Evolutionary conservation across 2,329 filamentous ascomycete species (phyloP).

Genomic region (Metarhizium robertsii): DNA sequence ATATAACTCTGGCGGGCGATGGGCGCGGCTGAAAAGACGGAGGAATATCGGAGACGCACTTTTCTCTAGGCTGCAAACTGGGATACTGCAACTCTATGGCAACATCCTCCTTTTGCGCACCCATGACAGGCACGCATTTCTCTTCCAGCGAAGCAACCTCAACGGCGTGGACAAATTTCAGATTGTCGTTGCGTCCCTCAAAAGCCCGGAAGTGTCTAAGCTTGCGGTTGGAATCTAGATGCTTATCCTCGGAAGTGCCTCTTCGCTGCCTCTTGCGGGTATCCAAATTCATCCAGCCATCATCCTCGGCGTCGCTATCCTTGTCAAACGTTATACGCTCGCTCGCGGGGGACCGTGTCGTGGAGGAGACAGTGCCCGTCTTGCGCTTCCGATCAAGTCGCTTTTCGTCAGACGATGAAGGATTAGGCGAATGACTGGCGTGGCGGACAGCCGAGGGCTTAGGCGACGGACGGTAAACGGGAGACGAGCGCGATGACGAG

Average conservation of each 20-base stretch:
- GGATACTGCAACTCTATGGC: slow-evolving; percentile 75
- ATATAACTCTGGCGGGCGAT: not conserved
- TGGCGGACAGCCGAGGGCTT: slow-evolving; percentile 25
- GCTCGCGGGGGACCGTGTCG: slow-evolving; percentile 31
- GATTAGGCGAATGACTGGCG: slow-evolving; percentile 33
- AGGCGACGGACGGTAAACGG: slow-evolving; percentile 29
- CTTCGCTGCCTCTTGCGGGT: slow-evolving; percentile 39
- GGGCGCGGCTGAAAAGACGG: not conserved
- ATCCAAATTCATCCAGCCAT: slow-evolving; percentile 41
- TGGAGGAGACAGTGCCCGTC: slow-evolving; percentile 21
- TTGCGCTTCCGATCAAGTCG: slow-evolving; percentile 40
- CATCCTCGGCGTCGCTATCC: slow-evolving; percentile 41
- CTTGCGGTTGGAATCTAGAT: slow-evolving; percentile 36
- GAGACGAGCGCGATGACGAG: slow-evolving; percentile 22
- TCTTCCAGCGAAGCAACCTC: slow-evolving; percentile 43
- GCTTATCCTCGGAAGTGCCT: slow-evolving; percentile 27
- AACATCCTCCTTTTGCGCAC: slow-evolving; percentile 41
- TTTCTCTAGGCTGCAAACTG: slow-evolving; percentile 59
- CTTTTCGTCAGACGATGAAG: slow-evolving; percentile 29
- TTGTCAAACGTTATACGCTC: slow-evolving; percentile 41
- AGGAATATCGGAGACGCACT: slow-evolving; percentile 32
- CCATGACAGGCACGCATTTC: slow-evolving; percentile 41
- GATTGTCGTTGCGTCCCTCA: slow-evolving; percentile 29
- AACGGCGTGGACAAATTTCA: slow-evolving; percentile 48
- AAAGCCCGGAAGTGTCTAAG: slow-evolving; percentile 37